Conservation (phyloP, 495 filamentous ascomycete genomes). For the Penicillium steckii region DNA sequence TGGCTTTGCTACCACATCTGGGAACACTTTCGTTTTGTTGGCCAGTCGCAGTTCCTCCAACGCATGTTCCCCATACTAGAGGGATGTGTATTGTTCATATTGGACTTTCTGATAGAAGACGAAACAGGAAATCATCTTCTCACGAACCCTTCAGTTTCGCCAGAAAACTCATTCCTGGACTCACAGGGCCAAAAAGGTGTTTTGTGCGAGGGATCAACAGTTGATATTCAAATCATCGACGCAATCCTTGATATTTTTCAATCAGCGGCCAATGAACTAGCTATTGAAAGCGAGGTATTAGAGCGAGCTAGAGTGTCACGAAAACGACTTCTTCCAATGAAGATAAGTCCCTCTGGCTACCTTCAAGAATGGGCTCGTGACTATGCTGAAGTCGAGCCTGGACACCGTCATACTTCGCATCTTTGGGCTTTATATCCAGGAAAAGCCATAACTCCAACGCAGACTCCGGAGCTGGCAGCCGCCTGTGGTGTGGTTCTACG, state of each 20-base stretch:
- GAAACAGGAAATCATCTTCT: slow-evolving; percentile 32
- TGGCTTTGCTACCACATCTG: slow-evolving; percentile 50
- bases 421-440: slow-evolving; percentile 43
- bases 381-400: slow-evolving; percentile 45
- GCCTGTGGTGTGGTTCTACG: slow-evolving; percentile 39
- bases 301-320: slow-evolving; percentile 8
- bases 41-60: slow-evolving; percentile 31
- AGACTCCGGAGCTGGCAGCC: slow-evolving; percentile 25
- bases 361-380: slow-evolving; percentile 50
- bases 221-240: slow-evolving; percentile 48
- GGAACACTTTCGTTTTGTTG: slow-evolving; percentile 45
- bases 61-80: slow-evolving; percentile 35
- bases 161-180: slow-evolving; percentile 47
- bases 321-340: slow-evolving; percentile 29
- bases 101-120: slow-evolving; percentile 47
- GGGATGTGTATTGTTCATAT: slow-evolving; percentile 39
- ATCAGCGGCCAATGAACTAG: slow-evolving; percentile 20
- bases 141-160: slow-evolving; percentile 49
- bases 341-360: slow-evolving; percentile 39
- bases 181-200: slow-evolving; percentile 27
- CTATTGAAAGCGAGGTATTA: slow-evolving; percentile 22
- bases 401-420: slow-evolving; percentile 50
- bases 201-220: slow-evolving; percentile 43
- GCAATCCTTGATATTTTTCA: slow-evolving; percentile 39
- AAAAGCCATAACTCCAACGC: slow-evolving; percentile 20